Conservation (phyloP, 1,284 basidiomycete species). For the Cystobasidium sp. region DNA sequence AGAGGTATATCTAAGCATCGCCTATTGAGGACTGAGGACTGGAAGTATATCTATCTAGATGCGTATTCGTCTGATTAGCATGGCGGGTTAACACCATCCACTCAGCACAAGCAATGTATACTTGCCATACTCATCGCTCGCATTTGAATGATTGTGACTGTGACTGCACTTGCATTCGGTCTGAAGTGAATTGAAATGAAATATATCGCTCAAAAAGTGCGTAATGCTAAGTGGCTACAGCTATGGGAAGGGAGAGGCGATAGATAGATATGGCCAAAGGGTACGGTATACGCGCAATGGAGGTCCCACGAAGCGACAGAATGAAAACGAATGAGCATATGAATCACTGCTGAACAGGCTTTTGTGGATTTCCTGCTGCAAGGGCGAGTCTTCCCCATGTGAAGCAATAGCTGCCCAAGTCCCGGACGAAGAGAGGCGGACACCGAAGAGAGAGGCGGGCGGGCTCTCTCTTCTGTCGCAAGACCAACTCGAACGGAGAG, state of each 20-base stretch:
- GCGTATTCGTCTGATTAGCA: too few species aligned
- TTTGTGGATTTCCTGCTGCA: background rate
- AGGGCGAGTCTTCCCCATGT: background rate
- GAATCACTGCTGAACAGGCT: background rate
- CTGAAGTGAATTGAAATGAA: too few species aligned
- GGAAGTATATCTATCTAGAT: background rate
- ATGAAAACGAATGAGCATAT: background rate
- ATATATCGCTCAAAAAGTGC: too few species aligned
- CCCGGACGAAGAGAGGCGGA: background rate
- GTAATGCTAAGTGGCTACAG: too few species aligned
- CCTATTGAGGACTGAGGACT: too few species aligned
- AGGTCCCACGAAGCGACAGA: background rate
- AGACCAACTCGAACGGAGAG: conserved; percentile 1
- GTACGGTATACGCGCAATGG: background rate
- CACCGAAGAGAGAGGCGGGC: background rate
- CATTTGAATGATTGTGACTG: too few species aligned
- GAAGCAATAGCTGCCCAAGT: background rate
- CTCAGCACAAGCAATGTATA: too few species aligned
- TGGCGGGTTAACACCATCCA: too few species aligned
- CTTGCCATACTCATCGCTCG: too few species aligned
- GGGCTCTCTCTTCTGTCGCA: background rate
- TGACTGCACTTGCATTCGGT: too few species aligned
- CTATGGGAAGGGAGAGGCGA: too few species aligned
- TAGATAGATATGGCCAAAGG: background rate
- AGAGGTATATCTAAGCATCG: too few species aligned